Evolutionary conservation across 371 early-diverging fungal species (phyloP).

Genomic region (Blastocladiella emersonii): DNA sequence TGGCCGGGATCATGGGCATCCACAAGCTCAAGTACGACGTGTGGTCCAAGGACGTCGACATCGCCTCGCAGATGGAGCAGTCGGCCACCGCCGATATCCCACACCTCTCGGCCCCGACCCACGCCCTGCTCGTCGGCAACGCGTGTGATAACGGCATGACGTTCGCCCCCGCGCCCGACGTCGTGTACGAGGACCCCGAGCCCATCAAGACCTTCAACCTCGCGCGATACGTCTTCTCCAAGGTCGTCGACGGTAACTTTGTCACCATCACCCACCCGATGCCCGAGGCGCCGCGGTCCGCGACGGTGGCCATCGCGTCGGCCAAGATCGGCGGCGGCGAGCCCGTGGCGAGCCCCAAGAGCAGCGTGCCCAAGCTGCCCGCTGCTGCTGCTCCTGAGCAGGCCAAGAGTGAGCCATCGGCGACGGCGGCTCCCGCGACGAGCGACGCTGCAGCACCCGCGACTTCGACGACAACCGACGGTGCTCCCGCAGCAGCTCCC

Average conservation of each 20-base stretch:
- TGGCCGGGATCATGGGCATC: constrained; percentile 7
- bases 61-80: constrained; percentile 5
- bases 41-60: constrained; percentile 10
- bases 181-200: neutral
- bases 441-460: too few species aligned
- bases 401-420: too few species aligned
- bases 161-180: neutral
- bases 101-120: neutral
- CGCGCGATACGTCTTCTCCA: neutral
- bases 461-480: too few species aligned
- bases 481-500: too few species aligned
- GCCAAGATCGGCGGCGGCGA: neutral
- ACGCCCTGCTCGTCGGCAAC: neutral
- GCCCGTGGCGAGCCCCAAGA: too few species aligned
- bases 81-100: neutral
- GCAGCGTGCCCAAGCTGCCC: too few species aligned
- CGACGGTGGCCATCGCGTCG: neutral
- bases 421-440: too few species aligned
- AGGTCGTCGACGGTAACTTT: neutral
- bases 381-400: too few species aligned
- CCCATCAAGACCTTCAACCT: neutral
- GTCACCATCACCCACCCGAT: neutral
- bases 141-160: neutral
- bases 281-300: neutral
- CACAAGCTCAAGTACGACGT: constrained; percentile 8